Base-by-base conservation (phyloP, 139 green algal species). In the Chlamydomonas incerta region DNA sequence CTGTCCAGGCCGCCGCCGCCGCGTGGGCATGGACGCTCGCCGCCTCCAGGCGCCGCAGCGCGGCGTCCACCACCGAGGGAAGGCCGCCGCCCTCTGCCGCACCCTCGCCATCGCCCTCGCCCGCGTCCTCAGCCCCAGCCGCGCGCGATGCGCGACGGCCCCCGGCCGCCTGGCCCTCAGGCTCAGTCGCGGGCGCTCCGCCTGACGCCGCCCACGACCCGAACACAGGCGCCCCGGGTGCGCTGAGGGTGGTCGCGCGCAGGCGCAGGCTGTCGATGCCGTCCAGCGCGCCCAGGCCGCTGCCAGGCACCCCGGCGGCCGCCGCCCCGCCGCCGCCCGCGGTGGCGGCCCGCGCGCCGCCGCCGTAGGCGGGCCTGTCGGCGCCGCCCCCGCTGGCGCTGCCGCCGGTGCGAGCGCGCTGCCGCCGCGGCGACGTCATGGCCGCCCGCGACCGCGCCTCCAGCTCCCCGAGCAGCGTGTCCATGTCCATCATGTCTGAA, bases 41-140 rank as follows among this genome's bases (percentile, higher is more conserved):
- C 23, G 47, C 79, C 79, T 85, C 79, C 79, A 85, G 79, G 26
- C 66, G 65, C 46, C 66, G 79, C 21, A 85, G n/a, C 29, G 79
- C 65, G 23, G 20, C 60, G 31, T 75, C 66, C n/a, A 67, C 23
- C 17, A 31, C 41, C 41, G 41, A 50, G 41, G 41, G 41, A 50
- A 50, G 41, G 41, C 41, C 41, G 41, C 41, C 41, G 41, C 41
- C 8, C 41, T 5, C 41, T 50, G 41, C 41, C 8, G 41, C 41
- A 50, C 6, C n/a, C n/a, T n/a, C n/a, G n/a, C n/a, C n/a, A n/a
- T n/a, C n/a, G n/a, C n/a, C n/a, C n/a, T n/a, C n/a, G n/a, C n/a
- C n/a, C n/a, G n/a, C n/a, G n/a, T n/a, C n/a, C n/a, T n/a, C n/a
- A n/a, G n/a, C n/a, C n/a, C n/a, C 41, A 50, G 41, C 41, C 41